A percentile compares a stretch with the other conserved stretches of the same genome.
phyloP scores from a whole-genome alignment of 2,329 filamentous ascomycete genomes.

The Harringtonia aguacate region DNA sequence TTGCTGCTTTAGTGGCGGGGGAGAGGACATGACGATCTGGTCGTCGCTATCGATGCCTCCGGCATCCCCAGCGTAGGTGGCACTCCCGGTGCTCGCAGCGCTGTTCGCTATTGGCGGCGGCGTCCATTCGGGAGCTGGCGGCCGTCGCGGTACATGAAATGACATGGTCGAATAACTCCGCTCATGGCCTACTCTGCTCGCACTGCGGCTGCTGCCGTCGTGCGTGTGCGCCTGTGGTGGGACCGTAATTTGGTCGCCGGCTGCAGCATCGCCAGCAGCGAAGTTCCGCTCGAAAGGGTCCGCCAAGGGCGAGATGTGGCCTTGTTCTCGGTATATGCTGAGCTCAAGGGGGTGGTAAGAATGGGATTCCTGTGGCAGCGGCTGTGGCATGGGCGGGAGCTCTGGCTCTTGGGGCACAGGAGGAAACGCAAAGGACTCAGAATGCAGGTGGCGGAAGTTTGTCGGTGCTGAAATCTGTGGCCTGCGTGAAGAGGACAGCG shows the following conservation, averaged over 20 bases:
- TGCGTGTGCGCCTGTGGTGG: conserved; percentile 28
- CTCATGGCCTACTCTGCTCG: conserved; percentile 23
- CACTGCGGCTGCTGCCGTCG: conserved; percentile 23
- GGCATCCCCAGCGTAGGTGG: conserved; percentile 19
- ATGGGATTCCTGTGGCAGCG: background rate
- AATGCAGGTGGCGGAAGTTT: conserved; percentile 49
- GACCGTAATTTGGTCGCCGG: conserved; percentile 15
- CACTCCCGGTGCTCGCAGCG: conserved; percentile 8
- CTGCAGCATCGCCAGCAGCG: conserved; percentile 6
- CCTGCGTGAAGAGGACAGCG: conserved; percentile 31
- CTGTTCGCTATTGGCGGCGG: background rate
- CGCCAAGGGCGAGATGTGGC: conserved; percentile 43
- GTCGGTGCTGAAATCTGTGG: conserved; percentile 47
- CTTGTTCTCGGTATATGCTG: conserved; percentile 37
- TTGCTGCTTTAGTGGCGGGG: too few species aligned
- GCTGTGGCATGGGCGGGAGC: background rate
- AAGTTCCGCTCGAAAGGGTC: conserved; percentile 34
- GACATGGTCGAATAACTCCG: conserved; percentile 41
- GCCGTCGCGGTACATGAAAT: conserved; percentile 43
- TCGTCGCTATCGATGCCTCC: too few species aligned
- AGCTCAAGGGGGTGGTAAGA: conserved; percentile 38
- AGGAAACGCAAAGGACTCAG: conserved; percentile 14
- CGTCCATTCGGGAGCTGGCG: conserved; percentile 14
- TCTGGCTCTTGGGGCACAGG: conserved; percentile 1
- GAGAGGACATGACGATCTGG: too few species aligned